Base-by-base conservation (phyloP, 140 eudicot species). In the Erigeron philadelphicus region DNA sequence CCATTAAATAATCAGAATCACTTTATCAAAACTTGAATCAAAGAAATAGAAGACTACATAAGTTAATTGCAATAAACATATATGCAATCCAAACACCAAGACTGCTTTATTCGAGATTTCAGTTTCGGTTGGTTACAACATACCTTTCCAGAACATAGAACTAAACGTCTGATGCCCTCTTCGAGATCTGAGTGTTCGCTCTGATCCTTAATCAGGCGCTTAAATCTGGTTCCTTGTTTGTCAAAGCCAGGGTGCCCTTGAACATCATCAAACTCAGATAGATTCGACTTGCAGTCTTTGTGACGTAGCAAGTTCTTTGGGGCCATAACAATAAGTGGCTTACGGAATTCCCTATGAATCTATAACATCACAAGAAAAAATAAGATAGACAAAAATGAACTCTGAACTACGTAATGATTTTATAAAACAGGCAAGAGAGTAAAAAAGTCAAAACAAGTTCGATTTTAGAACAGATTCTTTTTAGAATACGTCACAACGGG, bases 91-190 rank as follows among this genome's bases (percentile, higher is more conserved):
- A 31, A 31, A 31, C 38, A 31, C 38, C 38, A 48, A 53, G 21
- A 54, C 40, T 7, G 10, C 12, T 23, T 7, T 41, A 69, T 17
- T 35, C 18, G 0, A 49, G 35, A 50, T 52, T 15, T 16, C 6
- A 21, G 0, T 45, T 44, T 23, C 8, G 13, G 52, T 16, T 40
- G 60, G 17, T 62, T 40, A 10, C 41, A 23, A 70, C 81, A 54
- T 13, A 90, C 97, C 95, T 90, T 90, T 83, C 97, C 97, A 4
- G 97, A 90, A 81, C 95, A 90, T 70, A 90, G 95, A 85, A 87
- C 77, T 67, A 90, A 70, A 61, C 97, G 95, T 66, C 85, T 84
- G 66, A 90, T 87, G 60, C 97, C 95, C 84, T 87, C 94, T 76
- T 90, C 97, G 31, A 79, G 94, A 81, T 90, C 87, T 5, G 95